Evolutionary conservation across 2,329 filamentous ascomycete genomes (phyloP), one percentile per base, ranked within the genome.

Genomic region (Graphilbum ipis-grandicollis): DNA sequence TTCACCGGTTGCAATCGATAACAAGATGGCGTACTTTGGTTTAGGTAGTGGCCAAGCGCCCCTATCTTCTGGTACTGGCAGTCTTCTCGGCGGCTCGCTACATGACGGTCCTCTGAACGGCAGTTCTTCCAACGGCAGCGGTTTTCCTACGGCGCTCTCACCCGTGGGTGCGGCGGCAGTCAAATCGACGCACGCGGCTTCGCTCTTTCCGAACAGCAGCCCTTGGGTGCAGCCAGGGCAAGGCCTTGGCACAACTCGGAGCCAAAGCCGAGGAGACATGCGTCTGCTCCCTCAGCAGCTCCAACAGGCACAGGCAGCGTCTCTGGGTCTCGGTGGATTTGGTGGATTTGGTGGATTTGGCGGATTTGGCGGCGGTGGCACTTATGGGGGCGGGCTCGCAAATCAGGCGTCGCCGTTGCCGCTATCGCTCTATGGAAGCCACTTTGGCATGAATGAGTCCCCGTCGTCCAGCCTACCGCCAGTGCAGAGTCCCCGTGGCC

Each of bases 401-500:
- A n/a, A n/a, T n/a, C n/a, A n/a, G 21, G 21, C 34, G 18, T 15
- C n/a, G 15, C 4, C n/a, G n/a, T n/a, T n/a, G n/a, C n/a, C n/a
- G n/a, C n/a, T n/a, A 13, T 23, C 42, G 18, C 46, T 49, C 17
- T 50, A 50, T 15, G 48, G 47, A 12, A 48, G 46, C 15, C 44
- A 49, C 37, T 48, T 50, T 18, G 6, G n/a, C n/a, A 51, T 50
- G 19, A 43, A 45, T 9, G 40, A 40, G 12, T 15, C 41, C 38
- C 15, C 40, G 40, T 9, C 26, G 22, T 54, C 52, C 13, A 52
- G 48, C 34, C 40, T 56, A 22, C 52, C 54, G 7, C 46, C 45
- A 2, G 50, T 56, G 23, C 51, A 56, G 36, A 53, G 52, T 38
- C 48, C 52, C 1, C 49, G 45, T 39, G 52, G 51, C 12, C 14